Evolutionary conservation across 108 stramenopile genomes (phyloP), one percentile per base, ranked within the genome.

Genomic region (Bacterosira constricta): DNA sequence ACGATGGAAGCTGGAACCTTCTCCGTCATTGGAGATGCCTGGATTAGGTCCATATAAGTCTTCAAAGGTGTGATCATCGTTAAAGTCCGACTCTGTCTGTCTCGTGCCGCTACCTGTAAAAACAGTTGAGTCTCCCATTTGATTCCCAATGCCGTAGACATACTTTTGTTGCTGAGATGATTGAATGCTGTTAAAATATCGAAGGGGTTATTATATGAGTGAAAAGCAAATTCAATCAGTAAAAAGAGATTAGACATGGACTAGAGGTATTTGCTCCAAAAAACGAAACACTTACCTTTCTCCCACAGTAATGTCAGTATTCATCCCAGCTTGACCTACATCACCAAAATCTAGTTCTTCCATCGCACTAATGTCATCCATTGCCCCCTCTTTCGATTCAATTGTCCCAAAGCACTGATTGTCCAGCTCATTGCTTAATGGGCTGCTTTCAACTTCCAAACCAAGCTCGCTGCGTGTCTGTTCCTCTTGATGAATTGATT

Each of bases 331-430:
- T 46, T 67, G 37, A 11, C 79, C 81, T 32, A 18, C 89, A 27
- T 83, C 74, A 15, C 88, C 85, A 66, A 84, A 89, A 65, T 89
- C 80, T 53, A 90, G 93, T 69, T 95, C 93, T 23, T 89, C 90
- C 17, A 95, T 47, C 0, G 93, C 92, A 59, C 85, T 86, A 17
- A 95, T 82, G 66, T 95, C 93, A 67, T 95, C 93, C 37, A 56
- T 4, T 20, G 32, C 55, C 0, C 32, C 34, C 4, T 69, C 77
- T 42, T 44, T 64, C 15, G 71, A 62, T 38, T 80, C 71, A 26
- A 80, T 80, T n/a, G 79, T 80, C 10, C 79, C 79, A 51, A 80
- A 72, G 41, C 73, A n/a, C n/a, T n/a, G n/a, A n/a, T n/a, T n/a
- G n/a, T n/a, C n/a, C n/a, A n/a, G n/a, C n/a, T n/a, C n/a, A n/a